These are phyloP conservation scores for Paraconiothyrium sp. DNA, from an alignment of 2,329 filamentous ascomycete genomes.

Conservation along the genomic window DNA sequence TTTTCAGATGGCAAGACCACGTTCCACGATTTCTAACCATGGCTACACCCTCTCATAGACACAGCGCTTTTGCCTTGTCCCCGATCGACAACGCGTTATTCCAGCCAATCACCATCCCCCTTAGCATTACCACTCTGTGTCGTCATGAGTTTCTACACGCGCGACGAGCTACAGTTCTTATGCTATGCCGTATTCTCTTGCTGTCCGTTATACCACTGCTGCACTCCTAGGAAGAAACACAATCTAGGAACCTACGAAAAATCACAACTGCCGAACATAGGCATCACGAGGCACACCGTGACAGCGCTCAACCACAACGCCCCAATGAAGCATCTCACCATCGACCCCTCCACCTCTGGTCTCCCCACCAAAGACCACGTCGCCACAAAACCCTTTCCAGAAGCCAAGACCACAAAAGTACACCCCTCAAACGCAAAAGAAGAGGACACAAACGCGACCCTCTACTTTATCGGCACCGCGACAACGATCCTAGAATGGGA, in stretches of 20 bases:
- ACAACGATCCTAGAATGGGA: slow-evolving; percentile 66
- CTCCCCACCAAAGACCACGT: slow-evolving; percentile 53
- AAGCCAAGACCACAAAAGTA: slow-evolving; percentile 56
- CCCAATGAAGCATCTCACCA: slow-evolving; percentile 52
- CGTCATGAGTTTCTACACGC: slow-evolving; percentile 35
- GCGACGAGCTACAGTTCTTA: slow-evolving; percentile 37
- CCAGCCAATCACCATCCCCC: slow-evolving; percentile 8
- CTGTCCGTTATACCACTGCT: slow-evolving; percentile 36
- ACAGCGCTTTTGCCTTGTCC: background rate
- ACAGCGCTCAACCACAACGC: background rate
- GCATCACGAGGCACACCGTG: background rate
- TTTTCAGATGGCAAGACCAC: background rate
- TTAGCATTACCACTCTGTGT: slow-evolving; percentile 26
- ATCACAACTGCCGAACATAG: background rate
- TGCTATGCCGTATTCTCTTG: slow-evolving; percentile 40
- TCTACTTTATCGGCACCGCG: slow-evolving; percentile 67
- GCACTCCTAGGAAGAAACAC: slow-evolving; percentile 7
- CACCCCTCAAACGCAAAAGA: slow-evolving; percentile 52
- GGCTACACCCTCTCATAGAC: background rate
- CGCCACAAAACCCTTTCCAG: slow-evolving; percentile 48
- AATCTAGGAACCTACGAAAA: background rate
- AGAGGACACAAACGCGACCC: slow-evolving; percentile 53
- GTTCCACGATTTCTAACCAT: background rate
- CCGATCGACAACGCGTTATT: background rate
- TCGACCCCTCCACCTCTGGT: slow-evolving; percentile 50